These are phyloP conservation scores for Acacia melanoxylon DNA, from an alignment of 306 rosid genomes.

Conservation along the genomic window DNA sequence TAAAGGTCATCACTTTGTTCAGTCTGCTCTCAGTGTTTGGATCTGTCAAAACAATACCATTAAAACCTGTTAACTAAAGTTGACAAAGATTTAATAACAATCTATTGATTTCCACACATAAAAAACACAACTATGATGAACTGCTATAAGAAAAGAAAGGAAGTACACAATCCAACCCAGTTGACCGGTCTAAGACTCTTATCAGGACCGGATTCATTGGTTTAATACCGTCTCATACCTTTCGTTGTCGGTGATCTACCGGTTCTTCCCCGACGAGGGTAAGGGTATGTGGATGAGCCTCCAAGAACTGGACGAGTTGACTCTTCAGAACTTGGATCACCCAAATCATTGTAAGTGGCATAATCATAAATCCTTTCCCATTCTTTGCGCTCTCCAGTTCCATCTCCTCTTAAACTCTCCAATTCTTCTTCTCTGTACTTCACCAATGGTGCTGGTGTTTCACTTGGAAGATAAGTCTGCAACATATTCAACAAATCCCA, in stretches of 20 bases:
- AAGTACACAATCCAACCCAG: too few species aligned
- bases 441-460: conserved; percentile 10
- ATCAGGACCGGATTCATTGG: too few species aligned
- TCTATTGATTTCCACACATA: not conserved
- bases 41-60: conserved; percentile 32
- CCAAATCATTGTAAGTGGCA: conserved; percentile 33
- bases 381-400: conserved; percentile 55
- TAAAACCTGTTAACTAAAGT: not conserved
- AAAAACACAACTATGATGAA: not conserved
- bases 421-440: conserved; percentile 51
- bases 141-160: too few species aligned
- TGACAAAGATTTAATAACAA: not conserved
- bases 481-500: not conserved
- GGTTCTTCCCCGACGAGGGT: conserved; percentile 85
- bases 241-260: conserved; percentile 49
- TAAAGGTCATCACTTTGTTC: not conserved
- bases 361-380: conserved; percentile 71
- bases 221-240: conserved; percentile 33
- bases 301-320: conserved; percentile 61
- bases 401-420: conserved; percentile 54
- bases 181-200: too few species aligned
- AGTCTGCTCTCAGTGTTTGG: conserved; percentile 42
- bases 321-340: conserved; percentile 24
- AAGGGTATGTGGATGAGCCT: conserved; percentile 58
- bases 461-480: conserved; percentile 58